Evolutionary conservation across 2,329 filamentous ascomycete species (phyloP).

Genomic region (Neoarthrinium moseri): DNA sequence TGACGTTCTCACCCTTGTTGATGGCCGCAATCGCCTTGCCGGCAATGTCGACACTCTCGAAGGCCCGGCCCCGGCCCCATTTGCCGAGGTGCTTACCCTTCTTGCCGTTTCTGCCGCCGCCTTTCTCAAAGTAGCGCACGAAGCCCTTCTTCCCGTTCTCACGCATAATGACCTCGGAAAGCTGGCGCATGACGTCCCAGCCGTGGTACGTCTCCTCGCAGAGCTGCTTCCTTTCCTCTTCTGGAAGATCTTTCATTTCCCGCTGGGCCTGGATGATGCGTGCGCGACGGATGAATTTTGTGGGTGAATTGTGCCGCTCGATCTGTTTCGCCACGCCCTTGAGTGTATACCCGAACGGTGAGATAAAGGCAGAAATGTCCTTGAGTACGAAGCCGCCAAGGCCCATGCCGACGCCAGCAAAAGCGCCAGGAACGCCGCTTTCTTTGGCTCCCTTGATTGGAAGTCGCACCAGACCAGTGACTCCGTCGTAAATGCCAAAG

Average conservation of each 20-base stretch:
- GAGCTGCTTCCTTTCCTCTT: constrained; percentile 26
- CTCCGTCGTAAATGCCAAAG: constrained; percentile 64
- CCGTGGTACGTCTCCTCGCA: constrained; percentile 34
- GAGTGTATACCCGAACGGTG: constrained; percentile 60
- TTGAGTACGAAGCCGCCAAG: constrained; percentile 64
- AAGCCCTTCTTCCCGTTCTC: constrained; percentile 23
- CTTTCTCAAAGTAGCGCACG: constrained; percentile 8
- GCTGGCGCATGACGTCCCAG: constrained; percentile 39
- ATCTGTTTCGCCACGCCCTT: constrained; percentile 64
- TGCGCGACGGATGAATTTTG: constrained; percentile 52
- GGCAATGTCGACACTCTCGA: constrained; percentile 49
- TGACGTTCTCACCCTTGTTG: constrained; percentile 40
- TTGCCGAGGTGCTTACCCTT: constrained; percentile 32
- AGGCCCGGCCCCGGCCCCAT: constrained; percentile 41
- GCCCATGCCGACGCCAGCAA: constrained; percentile 57
- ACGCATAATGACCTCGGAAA: constrained; percentile 37
- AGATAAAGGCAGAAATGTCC: constrained; percentile 59
- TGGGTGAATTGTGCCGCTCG: constrained; percentile 51
- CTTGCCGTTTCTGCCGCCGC: constrained; percentile 28
- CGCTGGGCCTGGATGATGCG: constrained; percentile 58
- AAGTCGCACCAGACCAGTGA: constrained; percentile 60
- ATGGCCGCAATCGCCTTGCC: constrained; percentile 44
- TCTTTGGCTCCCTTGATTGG: constrained; percentile 57
- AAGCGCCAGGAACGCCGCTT: constrained; percentile 52
- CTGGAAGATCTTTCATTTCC: constrained; percentile 34